Base-by-base conservation (phyloP, 139 green algal genomes). In the Chara braunii region DNA sequence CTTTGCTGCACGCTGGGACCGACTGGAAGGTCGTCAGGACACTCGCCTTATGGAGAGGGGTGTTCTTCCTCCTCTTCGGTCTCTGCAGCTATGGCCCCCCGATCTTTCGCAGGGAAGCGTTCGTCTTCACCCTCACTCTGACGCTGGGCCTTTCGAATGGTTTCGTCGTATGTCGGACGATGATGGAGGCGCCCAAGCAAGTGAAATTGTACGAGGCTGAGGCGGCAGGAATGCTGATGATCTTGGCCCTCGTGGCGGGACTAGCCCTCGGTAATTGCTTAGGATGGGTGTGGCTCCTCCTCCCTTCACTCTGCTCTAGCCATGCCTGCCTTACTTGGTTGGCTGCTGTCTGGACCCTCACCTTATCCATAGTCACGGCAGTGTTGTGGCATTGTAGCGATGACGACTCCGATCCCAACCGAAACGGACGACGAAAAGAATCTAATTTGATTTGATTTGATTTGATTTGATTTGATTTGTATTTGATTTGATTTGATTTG, bases 171-270 rank as follows among this genome's bases (percentile, higher is more conserved):
- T 37, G 32, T 9, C 29, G 57, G 23, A 26, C 59, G 12, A 78
- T 78, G 67, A 78, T 78, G 72, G 32, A 36, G 30, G 67, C 23
- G 5, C 72, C 72, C 11, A 50, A 33, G 36, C 26, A 28, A 28
- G 66, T 78, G 36, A 34, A 12, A 7, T 28, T 28, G 29, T 12
- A 53, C 44, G 43, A 74, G 31, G 51, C 68, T 2, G 83, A 87
- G 34, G 40, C 77, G 24, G 79, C 72, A 34, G 74, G 82, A 52
- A 86, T 85, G 35, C 48, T 92, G 26, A 81, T 90, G 79, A 89
- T 94, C 32, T 52, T 95, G 1, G 79, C 71, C 14, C 67, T 95
- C 40, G 72, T 95, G n/a, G 24, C 57, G 18, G 88, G 88, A 8
- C 78, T 95, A 11, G 80, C 72, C 28, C 42, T 83, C 8, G 88